phyloP scores from a whole-genome alignment of 2,329 filamentous ascomycete genomes.

The Sporothrix globosa region DNA sequence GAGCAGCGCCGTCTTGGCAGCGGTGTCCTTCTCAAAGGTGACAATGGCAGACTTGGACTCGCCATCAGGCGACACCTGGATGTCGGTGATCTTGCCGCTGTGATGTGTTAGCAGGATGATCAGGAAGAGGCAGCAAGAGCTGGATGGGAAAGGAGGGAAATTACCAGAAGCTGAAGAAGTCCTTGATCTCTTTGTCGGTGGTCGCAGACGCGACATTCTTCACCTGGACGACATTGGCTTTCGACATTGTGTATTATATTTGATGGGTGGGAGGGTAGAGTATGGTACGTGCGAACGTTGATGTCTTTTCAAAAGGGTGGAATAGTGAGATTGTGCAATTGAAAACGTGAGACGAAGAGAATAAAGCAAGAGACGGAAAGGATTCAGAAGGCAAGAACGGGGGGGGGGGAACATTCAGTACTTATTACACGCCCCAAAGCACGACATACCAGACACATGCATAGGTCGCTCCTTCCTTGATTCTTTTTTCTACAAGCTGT shows the following conservation, averaged over 20 bases:
- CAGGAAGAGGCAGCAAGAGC: no score
- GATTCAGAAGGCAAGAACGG: not conserved
- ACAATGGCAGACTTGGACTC: conserved; percentile 84
- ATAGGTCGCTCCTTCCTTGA: conserved; percentile 13
- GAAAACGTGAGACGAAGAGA: not conserved
- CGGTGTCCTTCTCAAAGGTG: conserved; percentile 94
- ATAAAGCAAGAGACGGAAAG: not conserved
- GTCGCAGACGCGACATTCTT: conserved; percentile 84
- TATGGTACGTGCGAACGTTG: not conserved
- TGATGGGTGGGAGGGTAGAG: not conserved
- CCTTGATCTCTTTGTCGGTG: conserved; percentile 85
- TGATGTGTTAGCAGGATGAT: conserved; percentile 9
- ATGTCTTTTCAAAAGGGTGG: not conserved
- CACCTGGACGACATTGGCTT: conserved; percentile 58
- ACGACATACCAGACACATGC: conserved; percentile 10
- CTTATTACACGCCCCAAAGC: conserved; percentile 23
- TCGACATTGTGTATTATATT: conserved; percentile 34
- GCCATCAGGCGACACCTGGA: conserved; percentile 72
- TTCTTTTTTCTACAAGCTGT: conserved; percentile 22
- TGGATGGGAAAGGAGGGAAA: not conserved
- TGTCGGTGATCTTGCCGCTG: conserved; percentile 86
- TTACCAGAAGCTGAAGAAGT: conserved; percentile 97
- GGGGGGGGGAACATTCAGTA: conserved; percentile 18
- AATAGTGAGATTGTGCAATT: not conserved
- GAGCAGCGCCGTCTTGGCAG: conserved; percentile 93